Evolutionary conservation across 1,284 basidiomycete species (phyloP).

Genomic region (Paramarasmius palmivorus): DNA sequence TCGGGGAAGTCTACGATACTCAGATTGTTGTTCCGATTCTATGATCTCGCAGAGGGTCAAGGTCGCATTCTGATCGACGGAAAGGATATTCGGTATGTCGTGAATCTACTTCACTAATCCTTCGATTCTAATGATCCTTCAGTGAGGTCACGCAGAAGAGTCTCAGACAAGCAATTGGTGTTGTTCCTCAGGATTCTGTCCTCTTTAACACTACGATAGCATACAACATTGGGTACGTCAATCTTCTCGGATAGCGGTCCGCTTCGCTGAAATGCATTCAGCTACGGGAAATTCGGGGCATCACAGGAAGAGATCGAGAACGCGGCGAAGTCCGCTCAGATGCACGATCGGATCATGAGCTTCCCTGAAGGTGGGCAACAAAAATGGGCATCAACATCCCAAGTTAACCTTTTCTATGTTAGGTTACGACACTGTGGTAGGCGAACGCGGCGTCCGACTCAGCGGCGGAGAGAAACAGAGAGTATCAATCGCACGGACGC

Average conservation of each 20-base stretch:
- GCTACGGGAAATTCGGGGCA: constrained; percentile 72
- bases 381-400: background rate
- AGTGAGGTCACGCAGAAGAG: constrained; percentile 81
- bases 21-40: constrained; percentile 86
- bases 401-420: background rate
- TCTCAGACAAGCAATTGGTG: constrained; percentile 78
- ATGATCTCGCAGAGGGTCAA: constrained; percentile 77
- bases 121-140: background rate
- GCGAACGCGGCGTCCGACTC: constrained; percentile 81
- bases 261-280: constrained; percentile 23
- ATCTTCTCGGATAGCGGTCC: background rate
- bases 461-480: constrained; percentile 84
- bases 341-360: constrained; percentile 75
- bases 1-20: constrained; percentile 83
- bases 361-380: constrained; percentile 68
- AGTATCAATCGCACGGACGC: constrained; percentile 84
- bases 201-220: constrained; percentile 81
- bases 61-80: constrained; percentile 81
- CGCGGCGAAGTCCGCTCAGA: constrained; percentile 76
- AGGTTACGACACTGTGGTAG: constrained; percentile 76
- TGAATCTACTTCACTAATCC: background rate
- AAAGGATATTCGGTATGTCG: constrained; percentile 64
- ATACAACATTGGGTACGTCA: constrained; percentile 70
- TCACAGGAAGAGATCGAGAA: constrained; percentile 68
- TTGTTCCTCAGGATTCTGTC: constrained; percentile 82